phyloP scores from a whole-genome alignment of 1,284 basidiomycete genomes.

The Apiotrichum brassicae region DNA sequence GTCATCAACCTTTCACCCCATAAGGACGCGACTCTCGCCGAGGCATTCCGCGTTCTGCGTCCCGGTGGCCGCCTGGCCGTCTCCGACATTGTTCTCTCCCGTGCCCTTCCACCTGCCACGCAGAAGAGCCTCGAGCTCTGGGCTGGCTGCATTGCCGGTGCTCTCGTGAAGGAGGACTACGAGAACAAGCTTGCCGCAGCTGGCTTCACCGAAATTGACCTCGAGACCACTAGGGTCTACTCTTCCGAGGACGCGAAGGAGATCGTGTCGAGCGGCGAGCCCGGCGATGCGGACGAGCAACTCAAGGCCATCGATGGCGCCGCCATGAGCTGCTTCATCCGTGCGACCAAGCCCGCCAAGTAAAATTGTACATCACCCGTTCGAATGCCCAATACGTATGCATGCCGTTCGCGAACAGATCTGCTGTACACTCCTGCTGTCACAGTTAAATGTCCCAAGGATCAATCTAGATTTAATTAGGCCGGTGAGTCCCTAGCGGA shows the following conservation, averaged over 20 bases:
- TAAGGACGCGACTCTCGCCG: slow-evolving; percentile 56
- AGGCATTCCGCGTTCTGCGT: slow-evolving; percentile 93
- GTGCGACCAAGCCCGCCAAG: slow-evolving; percentile 11
- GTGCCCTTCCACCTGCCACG: slow-evolving; percentile 4
- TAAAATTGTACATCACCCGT: too few relatives aligned
- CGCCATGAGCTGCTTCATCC: slow-evolving; percentile 13
- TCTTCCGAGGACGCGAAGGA: slow-evolving; percentile 13
- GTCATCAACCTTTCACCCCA: slow-evolving; percentile 53
- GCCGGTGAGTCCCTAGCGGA: too few relatives aligned
- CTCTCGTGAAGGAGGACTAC: slow-evolving; percentile 14
- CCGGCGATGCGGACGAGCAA: slow-evolving; percentile 1
- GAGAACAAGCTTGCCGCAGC: slow-evolving; percentile 9
- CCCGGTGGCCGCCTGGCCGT: slow-evolving; percentile 94
- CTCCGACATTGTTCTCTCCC: slow-evolving; percentile 26
- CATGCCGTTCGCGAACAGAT: too few relatives aligned
- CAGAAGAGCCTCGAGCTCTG: slow-evolving; percentile 15
- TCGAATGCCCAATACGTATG: too few relatives aligned
- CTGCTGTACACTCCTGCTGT: too few relatives aligned
- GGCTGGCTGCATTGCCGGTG: slow-evolving; percentile 19
- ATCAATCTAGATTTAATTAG: too few relatives aligned
- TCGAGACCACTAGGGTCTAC: slow-evolving; percentile 18
- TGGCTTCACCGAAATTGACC: slow-evolving; percentile 8
- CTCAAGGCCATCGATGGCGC: slow-evolving; percentile 13
- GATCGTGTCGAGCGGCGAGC: slow-evolving; percentile 7
- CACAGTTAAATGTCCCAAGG: too few relatives aligned